phyloP scores from a whole-genome alignment of 2,329 filamentous ascomycete genomes.

The Furcasterigmium furcatum region DNA sequence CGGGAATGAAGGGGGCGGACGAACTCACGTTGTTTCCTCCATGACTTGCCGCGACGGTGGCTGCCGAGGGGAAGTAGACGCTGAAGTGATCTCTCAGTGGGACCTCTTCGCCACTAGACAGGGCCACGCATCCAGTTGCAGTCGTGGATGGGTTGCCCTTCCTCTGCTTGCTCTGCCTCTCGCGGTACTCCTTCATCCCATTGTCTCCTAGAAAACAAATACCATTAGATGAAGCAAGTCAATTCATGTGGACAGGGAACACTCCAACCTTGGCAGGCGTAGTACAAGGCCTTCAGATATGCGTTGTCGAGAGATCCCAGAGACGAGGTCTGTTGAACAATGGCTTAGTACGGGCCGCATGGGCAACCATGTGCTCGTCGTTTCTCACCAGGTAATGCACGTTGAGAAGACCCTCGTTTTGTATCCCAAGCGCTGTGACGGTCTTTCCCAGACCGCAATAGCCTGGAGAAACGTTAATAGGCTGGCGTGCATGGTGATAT shows the following conservation, averaged over 20 bases:
- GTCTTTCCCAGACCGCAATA: conserved; percentile 70
- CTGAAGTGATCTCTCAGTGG: conserved; percentile 51
- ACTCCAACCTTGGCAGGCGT: conserved; percentile 48
- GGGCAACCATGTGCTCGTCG: conserved; percentile 6
- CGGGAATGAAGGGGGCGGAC: no score
- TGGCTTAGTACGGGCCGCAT: not conserved
- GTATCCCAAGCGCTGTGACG: conserved; percentile 61
- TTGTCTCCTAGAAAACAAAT: conserved; percentile 34
- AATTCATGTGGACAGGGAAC: no score
- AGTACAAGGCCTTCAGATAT: conserved; percentile 58
- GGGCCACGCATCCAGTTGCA: conserved; percentile 2
- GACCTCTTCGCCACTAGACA: not conserved
- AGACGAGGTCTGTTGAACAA: conserved; percentile 67
- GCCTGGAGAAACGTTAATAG: conserved; percentile 55
- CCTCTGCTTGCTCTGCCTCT: conserved; percentile 26
- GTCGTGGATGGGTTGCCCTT: conserved; percentile 21
- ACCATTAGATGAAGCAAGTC: no score
- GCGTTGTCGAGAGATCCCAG: conserved; percentile 71
- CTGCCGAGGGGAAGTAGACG: conserved; percentile 76
- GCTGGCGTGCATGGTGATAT: no score
- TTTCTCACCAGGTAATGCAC: conserved; percentile 68
- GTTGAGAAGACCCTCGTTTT: conserved; percentile 51
- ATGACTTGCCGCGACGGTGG: conserved; percentile 64
- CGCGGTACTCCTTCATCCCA: conserved; percentile 42
- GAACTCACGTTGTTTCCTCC: conserved; percentile 56